Evolutionary conservation across 2,329 filamentous ascomycete genomes (phyloP).

Genomic region (Diaporthe citriasiana): DNA sequence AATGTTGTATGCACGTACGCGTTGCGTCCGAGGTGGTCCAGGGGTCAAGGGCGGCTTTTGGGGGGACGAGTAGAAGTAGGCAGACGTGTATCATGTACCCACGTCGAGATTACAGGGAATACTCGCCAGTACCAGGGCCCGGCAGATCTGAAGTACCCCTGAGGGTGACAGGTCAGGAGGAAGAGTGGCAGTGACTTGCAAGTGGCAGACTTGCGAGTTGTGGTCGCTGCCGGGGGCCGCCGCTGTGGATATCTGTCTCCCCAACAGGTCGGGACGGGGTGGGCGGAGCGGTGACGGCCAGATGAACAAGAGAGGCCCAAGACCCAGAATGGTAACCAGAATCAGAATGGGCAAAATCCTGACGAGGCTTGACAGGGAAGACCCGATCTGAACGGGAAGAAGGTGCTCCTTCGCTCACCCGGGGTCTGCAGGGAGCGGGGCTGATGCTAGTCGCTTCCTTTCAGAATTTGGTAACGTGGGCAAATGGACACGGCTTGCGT

Average conservation of each 20-base stretch:
- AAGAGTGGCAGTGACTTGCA: constrained; percentile 24
- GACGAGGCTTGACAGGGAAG: constrained; percentile 22
- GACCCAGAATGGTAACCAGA: constrained; percentile 5
- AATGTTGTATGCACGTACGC: constrained; percentile 19
- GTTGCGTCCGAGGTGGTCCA: not conserved
- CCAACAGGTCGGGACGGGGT: constrained; percentile 32
- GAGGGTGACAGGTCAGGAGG: constrained; percentile 13
- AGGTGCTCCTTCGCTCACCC: constrained; percentile 17
- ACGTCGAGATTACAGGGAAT: constrained; percentile 20
- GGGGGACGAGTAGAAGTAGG: constrained; percentile 30
- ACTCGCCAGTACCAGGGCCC: constrained; percentile 26
- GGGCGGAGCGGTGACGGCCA: constrained; percentile 22
- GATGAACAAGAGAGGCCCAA: not conserved
- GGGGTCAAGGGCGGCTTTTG: not conserved
- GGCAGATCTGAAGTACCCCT: constrained; percentile 32
- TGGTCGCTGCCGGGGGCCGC: constrained; percentile 30
- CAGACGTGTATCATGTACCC: constrained; percentile 34
- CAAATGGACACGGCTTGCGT: constrained; percentile 9
- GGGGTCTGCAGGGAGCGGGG: constrained; percentile 39
- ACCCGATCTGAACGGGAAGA: constrained; percentile 11
- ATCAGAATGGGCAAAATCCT: constrained; percentile 39
- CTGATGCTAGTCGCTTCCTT: constrained; percentile 32
- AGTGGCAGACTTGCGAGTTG: constrained; percentile 9
- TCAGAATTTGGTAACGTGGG: not conserved
- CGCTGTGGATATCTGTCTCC: not conserved